Conservation (phyloP, 176 grass and related monocot genomes). For the Oryza rufipogon region DNA sequence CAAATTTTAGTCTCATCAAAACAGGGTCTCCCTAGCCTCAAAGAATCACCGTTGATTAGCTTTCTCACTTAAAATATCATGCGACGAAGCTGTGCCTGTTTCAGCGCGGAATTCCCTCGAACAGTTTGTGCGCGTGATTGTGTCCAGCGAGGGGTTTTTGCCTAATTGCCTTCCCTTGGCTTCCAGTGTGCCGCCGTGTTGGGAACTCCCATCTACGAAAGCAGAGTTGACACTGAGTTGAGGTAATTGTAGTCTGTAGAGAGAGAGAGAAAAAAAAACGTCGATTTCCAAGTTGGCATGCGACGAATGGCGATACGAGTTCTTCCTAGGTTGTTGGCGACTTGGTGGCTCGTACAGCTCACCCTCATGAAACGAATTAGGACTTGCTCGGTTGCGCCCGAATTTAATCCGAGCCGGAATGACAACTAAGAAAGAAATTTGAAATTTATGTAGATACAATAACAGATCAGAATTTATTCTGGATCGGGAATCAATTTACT, state of each 20-base stretch:
- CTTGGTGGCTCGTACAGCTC: background rate
- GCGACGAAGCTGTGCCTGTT: too few relatives aligned
- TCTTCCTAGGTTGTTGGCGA: background rate
- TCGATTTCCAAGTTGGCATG: background rate
- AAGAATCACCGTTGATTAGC: too few relatives aligned
- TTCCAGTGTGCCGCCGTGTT: background rate
- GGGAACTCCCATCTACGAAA: background rate
- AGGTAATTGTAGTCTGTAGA: background rate
- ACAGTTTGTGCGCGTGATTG: background rate
- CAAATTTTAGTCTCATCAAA: too few relatives aligned
- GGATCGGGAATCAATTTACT: too few relatives aligned
- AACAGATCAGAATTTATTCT: too few relatives aligned
- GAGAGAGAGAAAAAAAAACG: background rate
- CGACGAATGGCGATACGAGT: background rate
- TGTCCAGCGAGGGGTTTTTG: background rate
- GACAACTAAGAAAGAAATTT: too few relatives aligned
- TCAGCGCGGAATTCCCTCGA: background rate
- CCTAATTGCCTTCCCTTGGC: background rate
- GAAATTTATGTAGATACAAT: too few relatives aligned
- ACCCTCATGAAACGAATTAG: too few relatives aligned
- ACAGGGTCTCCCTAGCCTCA: too few relatives aligned
- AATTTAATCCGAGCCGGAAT: too few relatives aligned
- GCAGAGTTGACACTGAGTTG: background rate
- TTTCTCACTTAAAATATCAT: too few relatives aligned
- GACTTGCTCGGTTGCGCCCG: too few relatives aligned